A percentile compares a stretch with the other conserved stretches of the same genome.
Conservation (phyloP, 148 eudicot species). For the Rhododendron molle region DNA sequence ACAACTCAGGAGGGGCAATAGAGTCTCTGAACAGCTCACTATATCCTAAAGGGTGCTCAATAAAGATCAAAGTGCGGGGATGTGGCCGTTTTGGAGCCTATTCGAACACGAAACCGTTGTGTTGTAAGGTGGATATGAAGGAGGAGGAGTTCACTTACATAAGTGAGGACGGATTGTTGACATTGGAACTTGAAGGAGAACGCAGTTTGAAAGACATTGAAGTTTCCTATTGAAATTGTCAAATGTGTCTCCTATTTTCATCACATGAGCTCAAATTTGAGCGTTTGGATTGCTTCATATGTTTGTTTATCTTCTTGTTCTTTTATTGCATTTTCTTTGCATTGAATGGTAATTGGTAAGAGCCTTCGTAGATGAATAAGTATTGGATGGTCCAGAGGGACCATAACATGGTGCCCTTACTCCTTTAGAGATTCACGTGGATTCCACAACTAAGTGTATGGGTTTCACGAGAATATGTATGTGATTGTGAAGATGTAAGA, state of each 20-base stretch:
- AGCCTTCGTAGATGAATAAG: neutral
- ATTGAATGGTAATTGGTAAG: neutral
- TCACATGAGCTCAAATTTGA: neutral
- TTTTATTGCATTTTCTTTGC: neutral
- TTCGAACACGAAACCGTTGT: neutral
- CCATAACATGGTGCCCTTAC: neutral
- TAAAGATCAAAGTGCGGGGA: neutral
- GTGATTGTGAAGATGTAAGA: no score
- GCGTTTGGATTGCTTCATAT: neutral
- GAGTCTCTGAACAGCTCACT: neutral
- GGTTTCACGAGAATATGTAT: neutral
- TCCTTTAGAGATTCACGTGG: no score
- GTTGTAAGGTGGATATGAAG: neutral
- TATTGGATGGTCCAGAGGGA: neutral
- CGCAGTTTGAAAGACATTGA: neutral
- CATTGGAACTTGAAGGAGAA: neutral
- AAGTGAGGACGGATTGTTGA: neutral
- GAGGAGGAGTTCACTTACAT: neutral
- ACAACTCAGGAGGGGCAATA: conserved; percentile 1
- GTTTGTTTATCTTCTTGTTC: neutral
- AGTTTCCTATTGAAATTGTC: neutral
- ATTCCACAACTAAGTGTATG: neutral
- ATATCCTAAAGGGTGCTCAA: neutral
- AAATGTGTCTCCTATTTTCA: neutral
- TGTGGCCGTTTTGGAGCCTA: neutral